Evolutionary conservation across 805 yeast genomes (phyloP).

Genomic region (Myxozyma sirexii): DNA sequence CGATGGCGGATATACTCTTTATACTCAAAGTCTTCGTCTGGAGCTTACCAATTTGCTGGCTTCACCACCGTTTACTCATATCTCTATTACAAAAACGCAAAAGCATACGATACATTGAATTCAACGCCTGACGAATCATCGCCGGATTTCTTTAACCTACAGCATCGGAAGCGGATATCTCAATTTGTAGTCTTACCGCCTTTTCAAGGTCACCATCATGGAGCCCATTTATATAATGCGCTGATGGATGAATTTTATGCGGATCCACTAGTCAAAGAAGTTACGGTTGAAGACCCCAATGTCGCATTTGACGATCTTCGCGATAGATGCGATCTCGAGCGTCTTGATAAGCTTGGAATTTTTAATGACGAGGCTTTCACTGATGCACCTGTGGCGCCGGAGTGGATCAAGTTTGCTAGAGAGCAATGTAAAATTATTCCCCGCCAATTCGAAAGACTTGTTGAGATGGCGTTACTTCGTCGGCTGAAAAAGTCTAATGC

Average conservation of each 20-base stretch:
- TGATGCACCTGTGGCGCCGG: constrained; percentile 34
- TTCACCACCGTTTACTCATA: constrained; percentile 83
- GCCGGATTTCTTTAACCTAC: constrained; percentile 18
- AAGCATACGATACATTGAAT: constrained; percentile 50
- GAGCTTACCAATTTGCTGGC: constrained; percentile 60
- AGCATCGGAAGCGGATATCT: constrained; percentile 71
- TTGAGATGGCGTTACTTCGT: constrained; percentile 71
- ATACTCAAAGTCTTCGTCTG: constrained; percentile 38
- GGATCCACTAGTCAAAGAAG: constrained; percentile 60
- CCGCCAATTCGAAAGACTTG: constrained; percentile 72
- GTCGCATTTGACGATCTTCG: constrained; percentile 90
- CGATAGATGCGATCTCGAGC: constrained; percentile 73
- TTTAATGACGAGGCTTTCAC: constrained; percentile 36
- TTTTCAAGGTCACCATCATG: constrained; percentile 73
- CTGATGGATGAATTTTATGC: constrained; percentile 59
- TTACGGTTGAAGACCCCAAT: constrained; percentile 93
- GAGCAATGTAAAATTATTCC: constrained; percentile 61
- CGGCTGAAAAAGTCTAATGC: constrained; percentile 36
- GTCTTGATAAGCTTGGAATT: constrained; percentile 45
- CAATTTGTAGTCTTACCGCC: constrained; percentile 87
- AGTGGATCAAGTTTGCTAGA: constrained; percentile 50
- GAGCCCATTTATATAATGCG: constrained; percentile 60
- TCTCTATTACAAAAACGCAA: constrained; percentile 68
- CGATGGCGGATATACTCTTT: constrained; percentile 79
- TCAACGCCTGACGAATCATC: constrained; percentile 11